phyloP scores from a whole-genome alignment of 257 asterid genomes.

The Euphrasia confusa region DNA sequence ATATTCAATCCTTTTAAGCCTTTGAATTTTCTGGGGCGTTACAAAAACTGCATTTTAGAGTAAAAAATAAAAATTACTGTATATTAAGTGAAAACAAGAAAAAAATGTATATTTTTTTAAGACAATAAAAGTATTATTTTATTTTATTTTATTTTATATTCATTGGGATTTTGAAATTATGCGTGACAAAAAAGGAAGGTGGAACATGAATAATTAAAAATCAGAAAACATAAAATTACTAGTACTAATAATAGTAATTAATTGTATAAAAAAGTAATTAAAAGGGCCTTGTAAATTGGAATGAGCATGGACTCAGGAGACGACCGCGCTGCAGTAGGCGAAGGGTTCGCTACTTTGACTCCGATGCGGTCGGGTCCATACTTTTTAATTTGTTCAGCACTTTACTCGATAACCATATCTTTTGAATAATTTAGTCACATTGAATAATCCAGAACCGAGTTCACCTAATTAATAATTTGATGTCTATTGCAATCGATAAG shows the following conservation, averaged over 20 bases:
- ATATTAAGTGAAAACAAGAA: too few species aligned
- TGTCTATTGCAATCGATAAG: too few species aligned
- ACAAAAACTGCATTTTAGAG: too few species aligned
- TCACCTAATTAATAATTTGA: too few species aligned
- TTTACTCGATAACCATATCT: slow-evolving; percentile 23
- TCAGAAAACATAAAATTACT: not conserved
- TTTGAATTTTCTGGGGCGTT: too few species aligned
- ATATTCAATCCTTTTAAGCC: too few species aligned
- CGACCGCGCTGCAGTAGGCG: slow-evolving; percentile 82
- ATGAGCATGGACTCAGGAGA: slow-evolving; percentile 50
- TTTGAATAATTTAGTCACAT: not conserved
- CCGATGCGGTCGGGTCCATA: slow-evolving; percentile 47
- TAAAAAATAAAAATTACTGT: too few species aligned
- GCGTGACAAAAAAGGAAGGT: slow-evolving; percentile 48
- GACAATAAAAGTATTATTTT: too few species aligned
- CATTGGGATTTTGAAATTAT: slow-evolving; percentile 46
- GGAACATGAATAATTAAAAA: slow-evolving; percentile 21
- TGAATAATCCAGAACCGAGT: too few species aligned
- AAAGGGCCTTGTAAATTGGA: slow-evolving; percentile 48
- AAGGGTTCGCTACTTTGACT: slow-evolving; percentile 65
- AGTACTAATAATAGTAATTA: not conserved
- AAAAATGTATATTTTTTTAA: too few species aligned
- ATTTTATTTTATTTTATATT: not conserved
- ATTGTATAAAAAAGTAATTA: too few species aligned
- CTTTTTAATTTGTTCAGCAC: slow-evolving; percentile 20